Conservation (phyloP, 768 basidiomycete species). For the Leccinum truebloodii region DNA sequence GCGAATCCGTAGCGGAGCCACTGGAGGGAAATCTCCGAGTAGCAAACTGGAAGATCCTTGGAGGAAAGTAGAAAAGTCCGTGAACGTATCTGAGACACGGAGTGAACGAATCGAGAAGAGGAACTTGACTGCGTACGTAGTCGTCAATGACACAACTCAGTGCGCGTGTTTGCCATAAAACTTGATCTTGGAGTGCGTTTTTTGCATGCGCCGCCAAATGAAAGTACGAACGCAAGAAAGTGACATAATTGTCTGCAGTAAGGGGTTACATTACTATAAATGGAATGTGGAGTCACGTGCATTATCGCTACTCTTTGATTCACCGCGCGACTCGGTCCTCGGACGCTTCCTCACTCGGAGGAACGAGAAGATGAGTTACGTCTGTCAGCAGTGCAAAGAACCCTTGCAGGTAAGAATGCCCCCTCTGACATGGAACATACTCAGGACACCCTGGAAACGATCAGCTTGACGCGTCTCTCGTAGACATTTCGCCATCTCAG, state of each 20-base stretch:
- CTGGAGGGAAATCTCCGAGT: neutral
- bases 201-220: constrained; percentile 19
- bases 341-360: no score
- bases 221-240: neutral
- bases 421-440: constrained; percentile 6
- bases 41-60: constrained; percentile 2
- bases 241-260: constrained; percentile 1
- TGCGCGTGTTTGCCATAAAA: constrained; percentile 11
- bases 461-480: constrained; percentile 88
- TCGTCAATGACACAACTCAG: constrained; percentile 5
- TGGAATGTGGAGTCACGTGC: neutral
- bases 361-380: constrained; percentile 41
- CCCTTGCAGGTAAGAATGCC: constrained; percentile 66
- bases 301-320: neutral
- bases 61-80: constrained; percentile 3
- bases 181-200: constrained; percentile 15
- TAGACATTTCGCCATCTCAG: constrained; percentile 81
- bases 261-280: neutral
- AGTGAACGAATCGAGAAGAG: neutral
- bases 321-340: neutral
- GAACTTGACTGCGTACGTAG: constrained; percentile 2
- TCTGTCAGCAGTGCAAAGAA: constrained; percentile 91
- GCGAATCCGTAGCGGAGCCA: neutral
- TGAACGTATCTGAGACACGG: neutral
- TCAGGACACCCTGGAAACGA: constrained; percentile 8